A percentile compares a stretch with the other conserved stretches of the same genome.
These are phyloP conservation scores for Coffea canephora DNA, from an alignment of 257 asterid genomes.

Conservation along the genomic window DNA sequence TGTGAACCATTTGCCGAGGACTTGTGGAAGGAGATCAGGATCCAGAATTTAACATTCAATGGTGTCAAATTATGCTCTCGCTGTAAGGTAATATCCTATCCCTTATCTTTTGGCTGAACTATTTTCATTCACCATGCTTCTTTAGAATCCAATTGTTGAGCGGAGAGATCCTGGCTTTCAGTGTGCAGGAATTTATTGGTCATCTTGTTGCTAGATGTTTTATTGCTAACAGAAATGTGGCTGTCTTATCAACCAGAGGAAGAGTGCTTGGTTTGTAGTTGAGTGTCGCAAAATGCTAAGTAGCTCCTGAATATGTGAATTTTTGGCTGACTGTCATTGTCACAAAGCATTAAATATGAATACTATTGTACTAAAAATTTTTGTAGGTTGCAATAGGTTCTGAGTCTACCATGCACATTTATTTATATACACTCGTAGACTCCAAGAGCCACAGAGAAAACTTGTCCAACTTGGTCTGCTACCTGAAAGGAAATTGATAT, in stretches of 20 bases:
- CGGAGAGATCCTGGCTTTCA: background rate
- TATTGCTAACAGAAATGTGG: background rate
- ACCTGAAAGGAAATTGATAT: background rate
- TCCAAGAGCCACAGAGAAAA: background rate
- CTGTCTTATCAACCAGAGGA: background rate
- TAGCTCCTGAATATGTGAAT: background rate
- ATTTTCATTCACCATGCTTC: background rate
- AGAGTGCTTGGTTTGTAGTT: background rate
- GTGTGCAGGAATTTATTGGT: background rate
- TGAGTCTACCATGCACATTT: background rate
- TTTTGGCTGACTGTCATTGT: background rate
- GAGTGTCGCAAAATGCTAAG: background rate
- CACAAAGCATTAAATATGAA: background rate
- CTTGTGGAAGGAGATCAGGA: constrained; percentile 53
- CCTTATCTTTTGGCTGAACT: background rate
- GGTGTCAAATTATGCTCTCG: constrained; percentile 71
- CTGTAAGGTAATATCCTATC: constrained; percentile 45
- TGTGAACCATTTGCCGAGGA: constrained; percentile 65
- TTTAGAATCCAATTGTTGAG: background rate
- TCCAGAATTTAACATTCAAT: constrained; percentile 42
- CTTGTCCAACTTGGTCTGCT: background rate
- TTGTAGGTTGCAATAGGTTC: background rate
- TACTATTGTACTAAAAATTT: background rate
- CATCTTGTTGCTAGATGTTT: background rate
- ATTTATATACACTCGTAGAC: background rate